Evolutionary conservation across 257 asterid species (phyloP).

Genomic region (Capsicum pubescens): DNA sequence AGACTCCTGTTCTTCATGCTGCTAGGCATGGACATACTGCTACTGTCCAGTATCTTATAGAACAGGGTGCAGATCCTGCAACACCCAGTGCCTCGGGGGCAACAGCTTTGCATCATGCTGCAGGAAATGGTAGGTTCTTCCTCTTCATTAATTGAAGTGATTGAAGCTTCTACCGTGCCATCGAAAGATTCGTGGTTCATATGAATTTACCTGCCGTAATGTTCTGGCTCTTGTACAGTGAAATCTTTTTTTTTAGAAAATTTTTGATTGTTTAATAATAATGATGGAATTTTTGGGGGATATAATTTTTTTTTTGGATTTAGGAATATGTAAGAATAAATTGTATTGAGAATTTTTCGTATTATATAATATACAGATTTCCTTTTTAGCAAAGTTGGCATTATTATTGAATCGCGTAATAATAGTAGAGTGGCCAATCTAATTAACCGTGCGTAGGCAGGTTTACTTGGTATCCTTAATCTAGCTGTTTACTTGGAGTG

Average conservation of each 20-base stretch:
- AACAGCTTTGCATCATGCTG: constrained; percentile 87
- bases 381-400: not conserved
- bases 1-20: constrained; percentile 89
- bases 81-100: constrained; percentile 85
- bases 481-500: not conserved
- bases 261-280: not conserved
- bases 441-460: not conserved
- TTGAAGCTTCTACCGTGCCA: constrained; percentile 5
- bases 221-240: not conserved
- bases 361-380: not conserved
- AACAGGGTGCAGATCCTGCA: constrained; percentile 82
- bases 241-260: not conserved
- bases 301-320: not conserved
- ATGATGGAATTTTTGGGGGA: not conserved
- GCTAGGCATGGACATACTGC: constrained; percentile 85
- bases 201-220: not conserved
- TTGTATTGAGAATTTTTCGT: not conserved
- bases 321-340: not conserved
- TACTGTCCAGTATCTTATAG: constrained; percentile 74
- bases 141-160: constrained; percentile 14
- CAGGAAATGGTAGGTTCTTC: constrained; percentile 68
- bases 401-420: not conserved
- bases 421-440: not conserved
- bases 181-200: not conserved
- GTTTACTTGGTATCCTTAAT: not conserved